Base-by-base conservation (phyloP, 129 eudicot genomes). In the Flaveria ramosissima region DNA sequence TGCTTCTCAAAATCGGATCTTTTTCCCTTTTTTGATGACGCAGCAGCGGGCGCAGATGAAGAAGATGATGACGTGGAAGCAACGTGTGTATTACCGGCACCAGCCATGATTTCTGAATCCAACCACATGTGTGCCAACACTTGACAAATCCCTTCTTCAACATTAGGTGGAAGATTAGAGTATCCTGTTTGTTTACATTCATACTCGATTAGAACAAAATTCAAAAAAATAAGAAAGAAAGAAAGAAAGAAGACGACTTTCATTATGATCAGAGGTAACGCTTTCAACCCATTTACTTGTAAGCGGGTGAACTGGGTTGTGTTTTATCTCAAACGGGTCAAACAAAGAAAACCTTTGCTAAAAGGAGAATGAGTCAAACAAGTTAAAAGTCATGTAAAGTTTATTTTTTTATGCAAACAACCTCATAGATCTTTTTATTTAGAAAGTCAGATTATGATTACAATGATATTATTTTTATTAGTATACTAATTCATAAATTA, bases 61-160 rank as follows among this genome's bases (percentile, higher is more conserved):
- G 82, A 62, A 7, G 82, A 82, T 32, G 82, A 73, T 64, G 83
- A 80, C 10, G 83, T 50, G 20, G 83, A 75, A 27, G 85, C 74
- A 43, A 64, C 23, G 57, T 62, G 73, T 32, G 75, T 10, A 27
- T 41, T 56, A 43, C 71, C 63, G 1, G 82, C 77, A 53, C 85
- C 78, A 11, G 82, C 82, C 70, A 77, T 42, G 63, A 77, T 65
- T 39, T 77, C 78, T 0, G 85, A 82, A 56, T 77, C 82, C 51
- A 82, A 56, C 85, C 85, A 82, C 82, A 77, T 71, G 78, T 82
- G 82, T 43, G 79, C 82, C 8, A 82, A 13, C 63, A 82, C 82
- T 77, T 77, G 82, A 59, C 85, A 77, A 17, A 82, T 82, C 19
- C 85, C 82, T 82, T 72, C 82, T 77, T 82, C 85, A 6, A 82